Conservation (phyloP, 768 basidiomycete species). For the Termitomyces sp. region DNA sequence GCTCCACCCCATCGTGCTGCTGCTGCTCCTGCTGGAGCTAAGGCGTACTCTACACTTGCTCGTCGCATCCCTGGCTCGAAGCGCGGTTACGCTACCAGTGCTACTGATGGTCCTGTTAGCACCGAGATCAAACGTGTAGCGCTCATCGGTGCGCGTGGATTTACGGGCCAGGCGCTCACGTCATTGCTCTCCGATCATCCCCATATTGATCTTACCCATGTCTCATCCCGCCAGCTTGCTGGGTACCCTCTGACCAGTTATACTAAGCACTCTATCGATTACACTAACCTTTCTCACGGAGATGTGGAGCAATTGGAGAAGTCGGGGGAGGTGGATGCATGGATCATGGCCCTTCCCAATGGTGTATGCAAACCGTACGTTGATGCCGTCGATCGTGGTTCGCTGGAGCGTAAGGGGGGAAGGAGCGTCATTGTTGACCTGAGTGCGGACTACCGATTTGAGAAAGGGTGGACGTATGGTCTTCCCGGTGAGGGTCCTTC, state of each 20-base stretch:
- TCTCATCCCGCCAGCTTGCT: constrained; percentile 92
- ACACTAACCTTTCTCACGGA: constrained; percentile 71
- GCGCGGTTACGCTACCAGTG: constrained; percentile 79
- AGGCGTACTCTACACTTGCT: constrained; percentile 56
- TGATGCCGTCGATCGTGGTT: constrained; percentile 82
- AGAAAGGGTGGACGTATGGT: constrained; percentile 94
- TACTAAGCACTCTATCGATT: constrained; percentile 65
- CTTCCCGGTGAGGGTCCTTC: constrained; percentile 86
- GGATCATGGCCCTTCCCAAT: constrained; percentile 99
- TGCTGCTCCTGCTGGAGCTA: constrained; percentile 31
- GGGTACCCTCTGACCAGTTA: constrained; percentile 79
- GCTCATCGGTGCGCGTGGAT: constrained; percentile 93
- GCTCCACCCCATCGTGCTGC: constrained; percentile 49
- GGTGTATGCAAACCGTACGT: constrained; percentile 96
- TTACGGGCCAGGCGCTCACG: constrained; percentile 90
- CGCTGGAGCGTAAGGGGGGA: constrained; percentile 45
- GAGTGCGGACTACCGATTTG: constrained; percentile 93
- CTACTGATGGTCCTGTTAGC: constrained; percentile 27
- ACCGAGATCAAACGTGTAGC: constrained; percentile 84
- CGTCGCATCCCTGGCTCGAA: constrained; percentile 44
- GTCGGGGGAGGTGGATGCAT: constrained; percentile 88
- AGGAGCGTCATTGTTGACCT: constrained; percentile 87
- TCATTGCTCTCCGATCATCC: constrained; percentile 87
- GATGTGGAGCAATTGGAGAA: constrained; percentile 90
- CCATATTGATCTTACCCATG: constrained; percentile 84